Evolutionary conservation across 495 filamentous ascomycete species (phyloP), one percentile per base, ranked within the genome.

Genomic region (Usnea hakonensis): DNA sequence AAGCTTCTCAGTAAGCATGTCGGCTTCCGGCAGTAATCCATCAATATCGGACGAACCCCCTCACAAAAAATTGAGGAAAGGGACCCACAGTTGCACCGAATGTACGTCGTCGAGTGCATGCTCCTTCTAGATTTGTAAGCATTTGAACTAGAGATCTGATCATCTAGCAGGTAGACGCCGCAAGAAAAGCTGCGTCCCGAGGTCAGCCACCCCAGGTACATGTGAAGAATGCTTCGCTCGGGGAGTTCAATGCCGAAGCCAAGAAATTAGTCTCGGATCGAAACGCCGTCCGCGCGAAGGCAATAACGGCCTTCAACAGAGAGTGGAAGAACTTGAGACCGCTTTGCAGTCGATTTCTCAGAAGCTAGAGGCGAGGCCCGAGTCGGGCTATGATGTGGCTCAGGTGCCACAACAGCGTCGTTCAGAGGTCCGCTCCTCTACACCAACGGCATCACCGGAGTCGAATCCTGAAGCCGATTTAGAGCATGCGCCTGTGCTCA

Each of bases 71-170:
- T 71, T 83, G 46, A 77, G 81, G 33, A 83, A 81, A 63, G 80
- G 80, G 16, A 84, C 80, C 14, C 75, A 77, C 61, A 82, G 79
- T 65, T 84, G 80, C 60, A 80, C 75, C 76, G 80, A 82, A 74
- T 84, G 79, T 81, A 71, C 70, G 60, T 40, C 46, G 14, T 32
- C 9, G 8, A 17, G 2, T 3, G 21, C 44, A 0, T 23, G 0
- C 33, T 19, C 16, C 14, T n/a, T 13, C 4, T n/a, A n/a, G 21
- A 3, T 0, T 11, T 13, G 14, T 23, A 0, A 17, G 19, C 19
- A 40, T 56, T 0, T 36, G 21, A 19, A 1, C 23, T 13, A 16
- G 3, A 23, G 6, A 5, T 6, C 36, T 35, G 54, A 56, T 5
- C 14, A 0, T 40, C 1, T 3, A 21, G 21, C 33, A 76, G 74